Evolutionary conservation across 768 basidiomycete species (phyloP).

Genomic region (Pleurotus salmoneostramineus): DNA sequence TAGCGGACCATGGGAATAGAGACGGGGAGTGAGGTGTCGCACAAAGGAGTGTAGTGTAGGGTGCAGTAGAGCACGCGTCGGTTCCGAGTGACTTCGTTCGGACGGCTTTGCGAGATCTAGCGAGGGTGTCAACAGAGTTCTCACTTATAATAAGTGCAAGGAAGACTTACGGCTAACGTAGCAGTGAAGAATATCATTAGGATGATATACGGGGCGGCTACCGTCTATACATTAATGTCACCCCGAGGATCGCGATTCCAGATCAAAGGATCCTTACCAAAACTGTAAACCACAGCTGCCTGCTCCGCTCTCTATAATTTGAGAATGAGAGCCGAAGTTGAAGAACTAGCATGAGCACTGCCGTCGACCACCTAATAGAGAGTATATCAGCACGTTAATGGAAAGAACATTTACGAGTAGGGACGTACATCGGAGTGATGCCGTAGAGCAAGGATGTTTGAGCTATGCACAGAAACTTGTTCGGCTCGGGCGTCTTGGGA

Average conservation of each 20-base stretch:
- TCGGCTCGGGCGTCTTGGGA: constrained; percentile 25
- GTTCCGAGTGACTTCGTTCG: constrained; percentile 20
- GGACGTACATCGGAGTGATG: constrained; percentile 33
- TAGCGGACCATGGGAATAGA: not conserved
- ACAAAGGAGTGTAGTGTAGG: constrained; percentile 17
- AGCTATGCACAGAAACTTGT: constrained; percentile 33
- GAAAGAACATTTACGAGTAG: not conserved
- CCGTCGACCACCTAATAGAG: constrained; percentile 29
- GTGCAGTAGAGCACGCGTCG: constrained; percentile 25
- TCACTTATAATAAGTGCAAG: not conserved
- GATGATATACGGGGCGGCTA: constrained; percentile 28
- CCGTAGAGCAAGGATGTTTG: constrained; percentile 39
- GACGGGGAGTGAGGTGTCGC: constrained; percentile 3
- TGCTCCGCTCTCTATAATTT: constrained; percentile 9
- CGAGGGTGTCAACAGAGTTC: not conserved
- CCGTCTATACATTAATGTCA: constrained; percentile 20
- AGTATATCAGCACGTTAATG: not conserved
- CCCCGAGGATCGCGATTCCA: not conserved
- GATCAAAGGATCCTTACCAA: constrained; percentile 15
- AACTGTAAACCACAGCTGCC: constrained; percentile 16
- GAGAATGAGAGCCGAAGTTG: constrained; percentile 23
- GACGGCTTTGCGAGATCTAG: constrained; percentile 21
- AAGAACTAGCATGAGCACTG: constrained; percentile 29
- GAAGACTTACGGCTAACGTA: constrained; percentile 22
- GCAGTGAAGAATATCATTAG: constrained; percentile 24